Percentiles rank a stretch among this genome's conserved stretches.
phyloP scores from a whole-genome alignment of 176 grass and related monocot genomes.

The Musa schizocarpa region DNA sequence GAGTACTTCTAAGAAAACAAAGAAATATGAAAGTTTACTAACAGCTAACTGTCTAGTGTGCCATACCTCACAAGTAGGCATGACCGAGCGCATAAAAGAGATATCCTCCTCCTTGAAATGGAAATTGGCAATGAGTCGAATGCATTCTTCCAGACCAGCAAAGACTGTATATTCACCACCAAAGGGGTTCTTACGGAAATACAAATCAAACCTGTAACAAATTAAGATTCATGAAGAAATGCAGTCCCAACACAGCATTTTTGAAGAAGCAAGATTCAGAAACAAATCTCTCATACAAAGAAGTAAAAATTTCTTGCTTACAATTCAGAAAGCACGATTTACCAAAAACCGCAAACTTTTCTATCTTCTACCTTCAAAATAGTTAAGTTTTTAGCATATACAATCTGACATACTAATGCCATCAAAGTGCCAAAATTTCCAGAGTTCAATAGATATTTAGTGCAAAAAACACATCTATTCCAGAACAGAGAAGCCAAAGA shows the following conservation, averaged over 20 bases:
- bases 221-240: constrained; percentile 23
- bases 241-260: too few relatives aligned
- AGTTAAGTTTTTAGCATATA: too few relatives aligned
- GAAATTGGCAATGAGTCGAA: constrained; percentile 90
- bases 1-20: background rate
- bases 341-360: too few relatives aligned
- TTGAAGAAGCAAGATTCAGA: constrained; percentile 5
- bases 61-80: constrained; percentile 82
- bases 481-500: too few relatives aligned
- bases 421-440: too few relatives aligned
- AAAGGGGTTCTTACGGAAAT: constrained; percentile 98
- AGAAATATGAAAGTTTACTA: background rate
- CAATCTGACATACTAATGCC: too few relatives aligned
- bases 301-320: too few relatives aligned
- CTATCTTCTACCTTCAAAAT: too few relatives aligned
- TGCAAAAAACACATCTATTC: too few relatives aligned
- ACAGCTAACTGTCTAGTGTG: background rate
- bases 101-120: constrained; percentile 70
- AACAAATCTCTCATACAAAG: too few relatives aligned
- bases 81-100: constrained; percentile 63
- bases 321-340: too few relatives aligned
- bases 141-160: constrained; percentile 97
- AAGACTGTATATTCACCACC: constrained; percentile 93
- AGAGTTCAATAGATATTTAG: too few relatives aligned
- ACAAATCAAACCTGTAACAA: constrained; percentile 81